These are phyloP conservation scores for Xylaria sp. DNA, from an alignment of 2,329 filamentous ascomycete genomes.

Conservation along the genomic window DNA sequence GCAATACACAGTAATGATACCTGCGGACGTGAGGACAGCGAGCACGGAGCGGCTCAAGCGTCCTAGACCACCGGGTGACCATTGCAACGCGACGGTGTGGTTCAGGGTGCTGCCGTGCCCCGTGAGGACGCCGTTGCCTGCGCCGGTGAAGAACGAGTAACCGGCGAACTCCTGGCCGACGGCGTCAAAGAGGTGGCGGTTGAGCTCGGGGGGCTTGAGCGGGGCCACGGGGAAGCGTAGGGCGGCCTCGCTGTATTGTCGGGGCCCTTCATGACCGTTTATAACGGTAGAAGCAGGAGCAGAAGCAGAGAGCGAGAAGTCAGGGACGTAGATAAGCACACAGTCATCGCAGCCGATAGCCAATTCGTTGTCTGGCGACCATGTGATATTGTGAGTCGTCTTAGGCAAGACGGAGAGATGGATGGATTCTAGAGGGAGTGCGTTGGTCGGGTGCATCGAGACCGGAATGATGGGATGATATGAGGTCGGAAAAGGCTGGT, in stretches of 20 bases:
- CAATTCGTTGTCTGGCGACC: constrained; percentile 68
- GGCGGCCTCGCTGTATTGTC: constrained; percentile 48
- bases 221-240: constrained; percentile 48
- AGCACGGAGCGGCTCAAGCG: constrained; percentile 64
- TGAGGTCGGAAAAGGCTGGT: background rate
- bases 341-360: constrained; percentile 67
- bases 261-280: constrained; percentile 39
- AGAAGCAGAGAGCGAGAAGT: constrained; percentile 49
- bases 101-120: constrained; percentile 63
- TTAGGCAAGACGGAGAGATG: constrained; percentile 57
- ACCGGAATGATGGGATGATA: constrained; percentile 12
- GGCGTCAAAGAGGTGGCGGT: constrained; percentile 46
- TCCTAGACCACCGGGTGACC: constrained; percentile 69
- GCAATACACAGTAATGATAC: constrained; percentile 62
- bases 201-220: constrained; percentile 43
- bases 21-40: constrained; percentile 61
- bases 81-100: constrained; percentile 63
- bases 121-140: constrained; percentile 58
- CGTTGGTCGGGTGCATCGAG: constrained; percentile 36
- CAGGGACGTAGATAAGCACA: constrained; percentile 62
- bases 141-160: constrained; percentile 53
- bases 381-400: constrained; percentile 57
- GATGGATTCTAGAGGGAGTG: constrained; percentile 60
- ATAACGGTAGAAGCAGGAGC: background rate
- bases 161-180: constrained; percentile 42